Conservation (phyloP, 768 basidiomycete genomes). For the Suillus bovinus region DNA sequence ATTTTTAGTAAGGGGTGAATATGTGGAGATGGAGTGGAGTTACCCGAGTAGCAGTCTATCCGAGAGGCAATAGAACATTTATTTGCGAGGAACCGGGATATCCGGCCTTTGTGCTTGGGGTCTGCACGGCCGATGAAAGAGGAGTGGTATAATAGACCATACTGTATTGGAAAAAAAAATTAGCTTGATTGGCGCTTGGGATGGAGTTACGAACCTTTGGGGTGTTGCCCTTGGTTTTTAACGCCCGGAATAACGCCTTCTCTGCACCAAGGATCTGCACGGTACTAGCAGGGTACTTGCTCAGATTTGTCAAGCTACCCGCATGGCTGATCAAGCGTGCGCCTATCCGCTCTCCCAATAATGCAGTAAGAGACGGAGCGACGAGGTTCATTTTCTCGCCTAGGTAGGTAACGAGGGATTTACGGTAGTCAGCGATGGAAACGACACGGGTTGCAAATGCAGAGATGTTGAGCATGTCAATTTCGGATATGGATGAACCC, state of each 20-base stretch:
- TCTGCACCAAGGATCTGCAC: slow-evolving; percentile 98
- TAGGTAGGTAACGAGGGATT: slow-evolving; percentile 83
- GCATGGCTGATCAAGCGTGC: slow-evolving; percentile 94
- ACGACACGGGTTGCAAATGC: slow-evolving; percentile 90
- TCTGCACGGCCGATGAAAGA: slow-evolving; percentile 95
- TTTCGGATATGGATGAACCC: slow-evolving; percentile 87
- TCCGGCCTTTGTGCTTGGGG: slow-evolving; percentile 93
- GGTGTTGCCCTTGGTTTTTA: slow-evolving; percentile 99
- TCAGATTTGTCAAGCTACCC: slow-evolving; percentile 92
- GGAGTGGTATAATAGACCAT: slow-evolving; percentile 97
- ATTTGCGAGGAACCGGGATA: slow-evolving; percentile 98
- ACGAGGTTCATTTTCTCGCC: slow-evolving; percentile 98
- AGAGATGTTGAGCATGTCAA: slow-evolving; percentile 95
- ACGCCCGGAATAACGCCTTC: slow-evolving; percentile 94
- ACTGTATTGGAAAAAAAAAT: slow-evolving; percentile 49
- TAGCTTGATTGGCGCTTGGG: background rate
- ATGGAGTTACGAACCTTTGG: slow-evolving; percentile 64
- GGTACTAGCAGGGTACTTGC: slow-evolving; percentile 98
- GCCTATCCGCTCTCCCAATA: slow-evolving; percentile 90
- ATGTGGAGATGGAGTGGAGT: slow-evolving; percentile 16
- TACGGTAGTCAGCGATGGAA: slow-evolving; percentile 91
- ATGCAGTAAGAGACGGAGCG: slow-evolving; percentile 88
- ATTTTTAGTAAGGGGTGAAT: background rate
- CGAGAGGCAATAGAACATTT: slow-evolving; percentile 97
- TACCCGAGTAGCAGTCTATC: slow-evolving; percentile 93